A percentile compares a stretch with the other conserved stretches of the same genome.
phyloP scores from a whole-genome alignment of 2,329 filamentous ascomycete species.

The Pseudogymnoascus sp. region DNA sequence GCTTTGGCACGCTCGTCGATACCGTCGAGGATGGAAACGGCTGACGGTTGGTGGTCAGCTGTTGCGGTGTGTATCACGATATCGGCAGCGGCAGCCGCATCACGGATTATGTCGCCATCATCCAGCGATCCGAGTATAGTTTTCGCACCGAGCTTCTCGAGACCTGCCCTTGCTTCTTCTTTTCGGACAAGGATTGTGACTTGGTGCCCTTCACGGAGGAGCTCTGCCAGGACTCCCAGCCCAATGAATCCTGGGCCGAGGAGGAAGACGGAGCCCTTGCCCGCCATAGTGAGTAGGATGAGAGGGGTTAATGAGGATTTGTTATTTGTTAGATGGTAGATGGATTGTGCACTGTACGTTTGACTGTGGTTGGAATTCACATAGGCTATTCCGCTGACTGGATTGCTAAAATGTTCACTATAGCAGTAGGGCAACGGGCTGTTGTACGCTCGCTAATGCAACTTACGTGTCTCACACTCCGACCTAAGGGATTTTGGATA shows the following conservation, averaged over 20 bases:
- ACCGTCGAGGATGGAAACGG: conserved; percentile 37
- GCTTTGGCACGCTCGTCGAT: conserved; percentile 31
- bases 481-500: neutral
- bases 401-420: neutral
- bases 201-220: conserved; percentile 34
- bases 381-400: neutral
- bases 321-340: neutral
- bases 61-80: conserved; percentile 42
- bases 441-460: conserved; percentile 3
- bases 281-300: conserved; percentile 9
- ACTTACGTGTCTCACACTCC: neutral
- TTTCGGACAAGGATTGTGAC: conserved; percentile 37
- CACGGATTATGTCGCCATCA: conserved; percentile 32
- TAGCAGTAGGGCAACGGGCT: neutral
- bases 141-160: conserved; percentile 31
- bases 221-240: conserved; percentile 37
- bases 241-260: conserved; percentile 41
- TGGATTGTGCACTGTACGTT: neutral
- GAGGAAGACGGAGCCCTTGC: conserved; percentile 30
- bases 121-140: conserved; percentile 34
- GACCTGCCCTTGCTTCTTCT: conserved; percentile 29
- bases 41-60: conserved; percentile 39
- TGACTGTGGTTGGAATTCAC: neutral
- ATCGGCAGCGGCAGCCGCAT: conserved; percentile 32
- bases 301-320: neutral